Evolutionary conservation across 225 moss, liverwort and hornwort species (phyloP).

Genomic region (Neckera pumila): DNA sequence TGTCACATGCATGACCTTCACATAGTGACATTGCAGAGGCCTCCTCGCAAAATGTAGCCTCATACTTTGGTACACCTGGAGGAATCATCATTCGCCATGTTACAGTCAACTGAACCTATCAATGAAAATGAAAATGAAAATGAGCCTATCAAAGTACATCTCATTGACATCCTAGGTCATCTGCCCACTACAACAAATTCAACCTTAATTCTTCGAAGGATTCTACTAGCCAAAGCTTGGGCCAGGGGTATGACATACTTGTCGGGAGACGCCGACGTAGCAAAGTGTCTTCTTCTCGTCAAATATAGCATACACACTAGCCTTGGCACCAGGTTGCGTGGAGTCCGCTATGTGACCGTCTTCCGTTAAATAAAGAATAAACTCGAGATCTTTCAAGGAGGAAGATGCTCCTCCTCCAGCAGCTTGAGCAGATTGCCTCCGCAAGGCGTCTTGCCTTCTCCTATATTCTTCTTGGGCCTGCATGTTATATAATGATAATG

Average conservation of each 20-base stretch:
- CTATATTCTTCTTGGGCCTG: constrained; percentile 92
- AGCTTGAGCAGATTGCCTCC: constrained; percentile 47
- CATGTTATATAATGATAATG: neutral
- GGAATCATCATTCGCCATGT: neutral
- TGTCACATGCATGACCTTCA: constrained; percentile 74
- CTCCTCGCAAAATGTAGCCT: constrained; percentile 94
- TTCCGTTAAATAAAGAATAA: constrained; percentile 48
- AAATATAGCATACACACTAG: constrained; percentile 85
- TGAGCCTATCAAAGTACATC: neutral
- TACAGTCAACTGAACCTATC: neutral
- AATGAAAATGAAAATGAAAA: neutral
- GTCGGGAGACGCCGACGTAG: constrained; percentile 83
- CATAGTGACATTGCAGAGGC: constrained; percentile 69
- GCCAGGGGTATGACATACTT: constrained; percentile 18
- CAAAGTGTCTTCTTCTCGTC: constrained; percentile 59
- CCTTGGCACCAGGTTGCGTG: constrained; percentile 70
- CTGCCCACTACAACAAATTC: neutral
- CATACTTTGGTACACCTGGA: constrained; percentile 89
- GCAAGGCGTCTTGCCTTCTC: constrained; percentile 63
- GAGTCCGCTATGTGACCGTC: constrained; percentile 64
- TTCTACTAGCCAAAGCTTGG: neutral
- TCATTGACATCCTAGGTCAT: neutral
- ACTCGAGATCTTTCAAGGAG: constrained; percentile 39
- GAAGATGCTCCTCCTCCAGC: constrained; percentile 7
- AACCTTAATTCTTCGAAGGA: neutral